phyloP scores from a whole-genome alignment of 495 filamentous ascomycete species.

The Hypomontagnella submonticulosa region DNA sequence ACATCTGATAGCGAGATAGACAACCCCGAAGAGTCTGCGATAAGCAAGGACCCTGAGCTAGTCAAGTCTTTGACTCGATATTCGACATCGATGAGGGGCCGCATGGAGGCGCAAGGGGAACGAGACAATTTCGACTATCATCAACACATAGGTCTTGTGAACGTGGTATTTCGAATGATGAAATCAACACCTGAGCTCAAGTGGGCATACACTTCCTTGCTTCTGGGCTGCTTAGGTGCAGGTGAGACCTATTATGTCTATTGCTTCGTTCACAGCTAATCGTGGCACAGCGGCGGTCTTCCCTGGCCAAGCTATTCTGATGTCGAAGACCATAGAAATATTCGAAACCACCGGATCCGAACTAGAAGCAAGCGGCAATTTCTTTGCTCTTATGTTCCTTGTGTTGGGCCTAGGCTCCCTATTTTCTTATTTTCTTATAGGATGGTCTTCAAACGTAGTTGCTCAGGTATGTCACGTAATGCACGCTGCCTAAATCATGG shows the following conservation, averaged over 20 bases:
- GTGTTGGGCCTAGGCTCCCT: neutral
- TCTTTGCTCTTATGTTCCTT: neutral
- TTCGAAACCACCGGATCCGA: neutral
- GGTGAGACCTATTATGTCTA: neutral
- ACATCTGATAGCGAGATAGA: no score
- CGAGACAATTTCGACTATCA: neutral
- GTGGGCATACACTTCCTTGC: neutral
- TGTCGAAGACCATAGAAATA: neutral
- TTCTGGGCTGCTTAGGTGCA: neutral
- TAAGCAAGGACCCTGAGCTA: neutral
- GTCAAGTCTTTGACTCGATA: neutral
- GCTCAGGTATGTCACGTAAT: neutral
- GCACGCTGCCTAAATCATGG: neutral
- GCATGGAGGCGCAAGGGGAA: neutral
- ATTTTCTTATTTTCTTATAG: neutral
- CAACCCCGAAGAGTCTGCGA: no score
- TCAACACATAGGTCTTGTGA: neutral
- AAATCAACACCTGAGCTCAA: neutral
- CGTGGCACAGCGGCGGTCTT: neutral
- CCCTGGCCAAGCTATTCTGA: neutral
- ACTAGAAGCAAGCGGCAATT: neutral
- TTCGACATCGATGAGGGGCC: neutral
- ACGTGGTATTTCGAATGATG: neutral
- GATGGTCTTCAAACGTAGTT: conserved; percentile 2
- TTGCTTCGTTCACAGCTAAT: neutral